Conservation (phyloP, 2,329 filamentous ascomycete genomes). For the Pseudogymnoascus sp. region DNA sequence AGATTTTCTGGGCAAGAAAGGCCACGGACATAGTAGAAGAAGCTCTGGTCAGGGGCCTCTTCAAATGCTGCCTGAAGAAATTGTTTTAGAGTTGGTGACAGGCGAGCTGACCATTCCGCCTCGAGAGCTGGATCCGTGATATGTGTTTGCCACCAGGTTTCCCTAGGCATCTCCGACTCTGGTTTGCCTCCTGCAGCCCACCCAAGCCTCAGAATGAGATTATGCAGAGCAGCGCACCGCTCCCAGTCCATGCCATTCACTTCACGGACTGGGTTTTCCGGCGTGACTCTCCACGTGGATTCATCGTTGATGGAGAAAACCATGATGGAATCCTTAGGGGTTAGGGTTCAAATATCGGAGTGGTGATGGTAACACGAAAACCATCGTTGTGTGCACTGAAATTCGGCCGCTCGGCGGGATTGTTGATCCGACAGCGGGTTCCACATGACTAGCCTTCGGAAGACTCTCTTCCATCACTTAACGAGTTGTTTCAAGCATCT, state of each 20-base stretch:
- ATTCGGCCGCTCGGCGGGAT: too few species aligned
- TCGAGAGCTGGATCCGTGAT: constrained; percentile 13
- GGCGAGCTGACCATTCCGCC: constrained; percentile 10
- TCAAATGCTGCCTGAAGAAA: constrained; percentile 16
- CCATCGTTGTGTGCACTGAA: too few species aligned
- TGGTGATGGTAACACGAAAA: too few species aligned
- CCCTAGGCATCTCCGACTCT: constrained; percentile 10
- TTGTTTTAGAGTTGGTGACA: constrained; percentile 15
- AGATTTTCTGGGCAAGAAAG: constrained; percentile 11
- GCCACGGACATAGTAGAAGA: constrained; percentile 17
- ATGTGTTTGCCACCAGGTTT: constrained; percentile 14
- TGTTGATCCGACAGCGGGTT: too few species aligned
- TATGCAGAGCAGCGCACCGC: constrained; percentile 19
- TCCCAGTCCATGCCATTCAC: constrained; percentile 16
- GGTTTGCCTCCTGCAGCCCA: constrained; percentile 9
- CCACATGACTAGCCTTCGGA: too few species aligned
- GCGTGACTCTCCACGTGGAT: constrained; percentile 4
- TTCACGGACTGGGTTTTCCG: constrained; percentile 9
- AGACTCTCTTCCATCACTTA: too few species aligned
- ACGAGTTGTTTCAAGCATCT: too few species aligned
- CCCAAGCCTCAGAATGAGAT: constrained; percentile 13
- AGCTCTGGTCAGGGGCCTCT: constrained; percentile 11
- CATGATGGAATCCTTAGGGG: neutral
- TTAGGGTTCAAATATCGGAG: too few species aligned
- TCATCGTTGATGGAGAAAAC: neutral